Evolutionary conservation across 2,329 filamentous ascomycete genomes (phyloP).

Genomic region (Paecilomyces sp.): DNA sequence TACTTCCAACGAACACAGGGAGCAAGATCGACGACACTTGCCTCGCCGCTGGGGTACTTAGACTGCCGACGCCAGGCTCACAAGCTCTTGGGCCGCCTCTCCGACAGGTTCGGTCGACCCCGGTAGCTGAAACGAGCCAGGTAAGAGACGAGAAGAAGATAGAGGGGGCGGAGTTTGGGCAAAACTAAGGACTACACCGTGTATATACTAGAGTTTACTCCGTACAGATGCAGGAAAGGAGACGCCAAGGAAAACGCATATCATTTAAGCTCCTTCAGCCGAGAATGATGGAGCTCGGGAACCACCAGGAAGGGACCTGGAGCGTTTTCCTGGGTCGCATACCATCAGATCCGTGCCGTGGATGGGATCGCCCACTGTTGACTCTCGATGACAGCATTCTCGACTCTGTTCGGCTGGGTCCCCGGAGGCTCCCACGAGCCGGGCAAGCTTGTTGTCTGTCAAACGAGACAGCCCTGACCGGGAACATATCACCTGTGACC

Average conservation of each 20-base stretch:
- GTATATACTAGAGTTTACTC: not conserved
- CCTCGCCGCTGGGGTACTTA: not conserved
- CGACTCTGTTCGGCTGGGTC: not conserved
- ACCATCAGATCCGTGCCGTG: not conserved
- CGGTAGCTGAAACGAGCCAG: slow-evolving; percentile 1
- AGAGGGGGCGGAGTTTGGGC: not conserved
- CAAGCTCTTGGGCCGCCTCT: slow-evolving; percentile 1
- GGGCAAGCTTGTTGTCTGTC: not conserved
- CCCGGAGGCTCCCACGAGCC: not conserved
- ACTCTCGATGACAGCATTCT: not conserved
- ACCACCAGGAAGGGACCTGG: not conserved
- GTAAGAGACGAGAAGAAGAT: not conserved
- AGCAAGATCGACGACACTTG: not conserved
- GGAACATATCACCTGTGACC: not conserved
- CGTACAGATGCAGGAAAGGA: not conserved
- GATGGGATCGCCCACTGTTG: not conserved
- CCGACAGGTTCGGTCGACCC: not conserved
- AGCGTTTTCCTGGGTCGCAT: not conserved
- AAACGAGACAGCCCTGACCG: not conserved
- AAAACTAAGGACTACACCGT: not conserved
- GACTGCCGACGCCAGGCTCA: not conserved
- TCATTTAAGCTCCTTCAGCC: not conserved
- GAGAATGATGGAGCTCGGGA: not conserved
- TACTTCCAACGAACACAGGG: not conserved
- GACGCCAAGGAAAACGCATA: slow-evolving; percentile 1